These are phyloP conservation scores for Hippophae tibetana DNA, from an alignment of 306 rosid genomes.

Conservation along the genomic window DNA sequence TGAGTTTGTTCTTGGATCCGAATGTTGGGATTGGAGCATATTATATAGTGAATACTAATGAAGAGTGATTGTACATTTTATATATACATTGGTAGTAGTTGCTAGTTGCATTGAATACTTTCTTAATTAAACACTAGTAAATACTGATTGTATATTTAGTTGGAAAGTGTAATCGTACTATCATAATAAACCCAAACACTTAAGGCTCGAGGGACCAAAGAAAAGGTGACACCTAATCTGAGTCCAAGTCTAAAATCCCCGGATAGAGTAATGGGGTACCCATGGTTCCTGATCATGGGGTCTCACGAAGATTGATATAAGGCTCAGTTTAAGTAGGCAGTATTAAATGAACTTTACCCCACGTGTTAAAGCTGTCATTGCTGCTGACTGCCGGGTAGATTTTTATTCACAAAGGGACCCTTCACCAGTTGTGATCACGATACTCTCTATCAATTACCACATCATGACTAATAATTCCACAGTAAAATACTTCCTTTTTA, in stretches of 20 bases:
- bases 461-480: no score
- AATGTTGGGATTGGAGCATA: background rate
- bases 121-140: no score
- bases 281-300: conserved; percentile 18
- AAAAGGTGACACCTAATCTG: conserved; percentile 8
- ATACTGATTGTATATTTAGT: no score
- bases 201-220: conserved; percentile 13
- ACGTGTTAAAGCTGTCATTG: conserved; percentile 19
- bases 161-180: no score
- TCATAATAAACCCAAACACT: no score
- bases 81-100: conserved; percentile 23
- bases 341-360: conserved; percentile 41
- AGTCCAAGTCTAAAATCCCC: conserved; percentile 21
- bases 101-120: conserved; percentile 30
- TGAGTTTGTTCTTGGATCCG: no score
- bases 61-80: conserved; percentile 9
- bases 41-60: background rate
- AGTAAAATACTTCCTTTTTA: no score
- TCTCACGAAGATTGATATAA: conserved; percentile 17
- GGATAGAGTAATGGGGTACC: conserved; percentile 11
- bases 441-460: no score
- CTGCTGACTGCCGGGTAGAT: conserved; percentile 2
- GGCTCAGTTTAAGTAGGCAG: conserved; percentile 11
- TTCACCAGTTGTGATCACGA: background rate
- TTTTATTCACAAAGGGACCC: conserved; percentile 9